Conservation (phyloP, 441 rosid species). For the Gossypium schwendimanii region DNA sequence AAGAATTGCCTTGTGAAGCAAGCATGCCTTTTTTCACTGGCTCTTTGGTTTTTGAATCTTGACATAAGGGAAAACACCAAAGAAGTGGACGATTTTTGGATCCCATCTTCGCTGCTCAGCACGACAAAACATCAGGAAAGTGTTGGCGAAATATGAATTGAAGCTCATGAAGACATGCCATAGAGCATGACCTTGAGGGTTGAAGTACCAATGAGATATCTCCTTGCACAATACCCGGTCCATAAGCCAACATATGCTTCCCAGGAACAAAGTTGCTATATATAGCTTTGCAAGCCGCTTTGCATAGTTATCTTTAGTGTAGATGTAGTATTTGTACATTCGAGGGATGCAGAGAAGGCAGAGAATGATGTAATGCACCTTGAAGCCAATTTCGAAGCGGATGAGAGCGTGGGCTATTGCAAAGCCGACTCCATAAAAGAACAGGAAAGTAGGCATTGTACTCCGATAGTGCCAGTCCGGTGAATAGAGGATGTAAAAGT, state of each 20-base stretch:
- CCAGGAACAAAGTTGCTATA: slow-evolving; percentile 48
- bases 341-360: slow-evolving; percentile 89
- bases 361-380: slow-evolving; percentile 67
- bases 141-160: slow-evolving; percentile 76
- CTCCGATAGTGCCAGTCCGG: slow-evolving; percentile 97
- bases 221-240: slow-evolving; percentile 57
- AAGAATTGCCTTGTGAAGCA: no score
- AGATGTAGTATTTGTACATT: slow-evolving; percentile 89
- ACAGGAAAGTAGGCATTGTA: slow-evolving; percentile 85
- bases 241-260: slow-evolving; percentile 61
- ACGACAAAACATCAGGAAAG: slow-evolving; percentile 89
- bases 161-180: slow-evolving; percentile 85
- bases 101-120: slow-evolving; percentile 77
- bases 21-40: no score
- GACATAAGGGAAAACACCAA: no score
- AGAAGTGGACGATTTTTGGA: slow-evolving; percentile 47
- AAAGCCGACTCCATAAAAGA: slow-evolving; percentile 72
- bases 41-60: no score
- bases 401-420: slow-evolving; percentile 60
- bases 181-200: slow-evolving; percentile 85
- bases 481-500: slow-evolving; percentile 84
- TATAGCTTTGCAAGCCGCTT: slow-evolving; percentile 67
- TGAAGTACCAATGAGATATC: slow-evolving; percentile 52
- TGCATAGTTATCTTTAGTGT: slow-evolving; percentile 63
- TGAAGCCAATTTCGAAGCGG: slow-evolving; percentile 74